phyloP scores from a whole-genome alignment of 2,329 filamentous ascomycete genomes.

The Talaromyces amestolkiae region DNA sequence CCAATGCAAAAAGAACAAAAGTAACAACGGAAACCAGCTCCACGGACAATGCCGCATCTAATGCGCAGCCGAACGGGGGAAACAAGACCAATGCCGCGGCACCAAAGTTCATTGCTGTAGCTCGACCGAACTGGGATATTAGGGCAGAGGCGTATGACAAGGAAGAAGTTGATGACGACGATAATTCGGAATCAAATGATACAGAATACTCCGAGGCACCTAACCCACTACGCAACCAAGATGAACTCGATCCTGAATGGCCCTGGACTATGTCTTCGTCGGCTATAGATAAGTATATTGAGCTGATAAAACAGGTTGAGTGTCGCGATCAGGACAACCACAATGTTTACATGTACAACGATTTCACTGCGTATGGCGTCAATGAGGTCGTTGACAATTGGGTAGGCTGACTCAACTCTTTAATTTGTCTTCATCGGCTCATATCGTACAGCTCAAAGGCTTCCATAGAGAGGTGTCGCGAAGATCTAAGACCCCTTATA shows the following conservation, averaged over 20 bases:
- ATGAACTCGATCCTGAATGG: constrained; percentile 8
- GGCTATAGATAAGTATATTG: background rate
- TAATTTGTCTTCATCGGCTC: background rate
- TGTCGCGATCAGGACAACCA: constrained; percentile 14
- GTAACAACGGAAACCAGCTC: background rate
- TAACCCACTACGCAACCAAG: background rate
- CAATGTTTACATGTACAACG: constrained; percentile 11
- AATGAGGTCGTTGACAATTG: constrained; percentile 14
- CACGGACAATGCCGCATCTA: background rate
- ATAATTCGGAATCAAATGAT: background rate
- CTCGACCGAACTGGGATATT: constrained; percentile 14
- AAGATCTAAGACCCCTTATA: constrained; percentile 4
- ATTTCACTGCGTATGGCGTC: constrained; percentile 14
- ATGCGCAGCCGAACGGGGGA: background rate
- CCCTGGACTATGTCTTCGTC: constrained; percentile 6
- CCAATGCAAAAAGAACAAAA: background rate
- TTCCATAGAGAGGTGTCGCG: constrained; percentile 11
- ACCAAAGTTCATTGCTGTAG: constrained; percentile 7
- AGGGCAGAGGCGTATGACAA: background rate
- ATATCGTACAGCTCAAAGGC: constrained; percentile 11
- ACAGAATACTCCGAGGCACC: background rate
- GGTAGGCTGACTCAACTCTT: constrained; percentile 9
- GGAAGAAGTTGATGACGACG: background rate
- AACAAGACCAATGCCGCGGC: background rate
- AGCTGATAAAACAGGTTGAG: constrained; percentile 5